Percentiles rank a stretch among this genome's conserved stretches.
These are phyloP conservation scores for Boletus sp. DNA, from an alignment of 768 basidiomycete species.

Conservation along the genomic window DNA sequence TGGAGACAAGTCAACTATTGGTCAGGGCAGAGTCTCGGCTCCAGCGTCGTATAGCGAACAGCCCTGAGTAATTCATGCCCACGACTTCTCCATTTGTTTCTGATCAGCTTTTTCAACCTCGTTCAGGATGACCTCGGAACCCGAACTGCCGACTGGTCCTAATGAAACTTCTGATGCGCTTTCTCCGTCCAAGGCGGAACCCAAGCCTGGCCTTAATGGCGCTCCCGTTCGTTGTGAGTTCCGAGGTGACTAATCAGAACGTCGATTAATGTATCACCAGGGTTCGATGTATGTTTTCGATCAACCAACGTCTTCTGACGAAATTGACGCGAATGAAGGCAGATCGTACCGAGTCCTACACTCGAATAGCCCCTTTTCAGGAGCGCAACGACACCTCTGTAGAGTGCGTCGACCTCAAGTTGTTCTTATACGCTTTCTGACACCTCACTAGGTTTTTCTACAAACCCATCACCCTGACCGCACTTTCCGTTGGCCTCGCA, in stretches of 20 bases:
- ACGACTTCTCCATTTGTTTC: neutral
- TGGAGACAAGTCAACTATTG: slow-evolving; percentile 3
- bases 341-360: slow-evolving; percentile 80
- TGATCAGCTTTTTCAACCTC: neutral
- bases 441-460: slow-evolving; percentile 73
- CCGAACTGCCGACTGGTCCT: slow-evolving; percentile 38
- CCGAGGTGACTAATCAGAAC: neutral
- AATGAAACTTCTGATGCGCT: slow-evolving; percentile 63
- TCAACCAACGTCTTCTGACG: slow-evolving; percentile 4
- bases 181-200: slow-evolving; percentile 55
- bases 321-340: slow-evolving; percentile 48
- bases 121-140: slow-evolving; percentile 19
- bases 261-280: slow-evolving; percentile 36
- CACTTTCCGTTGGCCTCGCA: slow-evolving; percentile 62
- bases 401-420: slow-evolving; percentile 49
- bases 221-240: slow-evolving; percentile 78
- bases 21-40: neutral
- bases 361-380: slow-evolving; percentile 80
- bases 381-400: slow-evolving; percentile 80
- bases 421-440: slow-evolving; percentile 1
- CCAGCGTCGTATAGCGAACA: neutral
- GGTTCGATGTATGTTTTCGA: slow-evolving; percentile 74
- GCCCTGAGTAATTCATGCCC: neutral
- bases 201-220: slow-evolving; percentile 72
- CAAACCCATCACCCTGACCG: slow-evolving; percentile 77